These are phyloP conservation scores for Pythium oligandrum DNA, from an alignment of 352 stramenopile genomes.

Conservation along the genomic window DNA sequence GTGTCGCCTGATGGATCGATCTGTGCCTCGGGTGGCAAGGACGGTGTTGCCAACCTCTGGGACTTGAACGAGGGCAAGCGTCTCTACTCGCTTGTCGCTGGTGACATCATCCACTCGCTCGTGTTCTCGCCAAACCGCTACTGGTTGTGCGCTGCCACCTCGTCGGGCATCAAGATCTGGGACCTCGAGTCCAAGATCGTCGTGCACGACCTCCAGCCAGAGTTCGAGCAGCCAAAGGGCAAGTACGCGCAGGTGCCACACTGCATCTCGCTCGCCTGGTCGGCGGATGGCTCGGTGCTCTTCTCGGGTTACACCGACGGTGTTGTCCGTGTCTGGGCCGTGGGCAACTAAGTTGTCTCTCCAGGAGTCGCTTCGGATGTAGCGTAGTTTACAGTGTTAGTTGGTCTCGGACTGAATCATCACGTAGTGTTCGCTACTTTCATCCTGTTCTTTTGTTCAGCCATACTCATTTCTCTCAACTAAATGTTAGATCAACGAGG, in stretches of 20 bases:
- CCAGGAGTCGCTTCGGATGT: neutral
- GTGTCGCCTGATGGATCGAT: conserved; percentile 99
- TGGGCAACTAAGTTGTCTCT: conserved; percentile 74
- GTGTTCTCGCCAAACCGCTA: conserved; percentile 99
- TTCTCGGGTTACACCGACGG: conserved; percentile 99
- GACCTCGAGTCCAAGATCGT: conserved; percentile 99
- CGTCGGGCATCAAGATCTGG: conserved; percentile 99
- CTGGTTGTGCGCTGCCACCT: conserved; percentile 99
- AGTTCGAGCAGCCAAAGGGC: conserved; percentile 88
- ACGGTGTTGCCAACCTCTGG: conserved; percentile 99
- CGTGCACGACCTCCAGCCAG: conserved; percentile 95
- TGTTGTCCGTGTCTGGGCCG: conserved; percentile 94
- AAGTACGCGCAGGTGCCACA: conserved; percentile 94
- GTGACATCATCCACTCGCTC: conserved; percentile 95
- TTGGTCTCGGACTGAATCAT: too few species aligned
- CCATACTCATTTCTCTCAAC: too few species aligned
- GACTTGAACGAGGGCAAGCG: conserved; percentile 99
- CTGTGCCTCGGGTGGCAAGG: conserved; percentile 99
- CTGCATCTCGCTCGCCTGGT: conserved; percentile 98
- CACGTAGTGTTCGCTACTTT: too few species aligned
- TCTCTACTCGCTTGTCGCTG: conserved; percentile 98
- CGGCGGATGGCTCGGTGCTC: conserved; percentile 96
- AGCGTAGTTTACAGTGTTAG: neutral
- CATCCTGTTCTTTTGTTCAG: too few species aligned
- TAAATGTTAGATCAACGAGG: too few species aligned